A percentile compares a stretch with the other conserved stretches of the same genome.
Evolutionary conservation across 2,329 filamentous ascomycete genomes (phyloP).

Genomic region (Colletotrichum eremochloae): DNA sequence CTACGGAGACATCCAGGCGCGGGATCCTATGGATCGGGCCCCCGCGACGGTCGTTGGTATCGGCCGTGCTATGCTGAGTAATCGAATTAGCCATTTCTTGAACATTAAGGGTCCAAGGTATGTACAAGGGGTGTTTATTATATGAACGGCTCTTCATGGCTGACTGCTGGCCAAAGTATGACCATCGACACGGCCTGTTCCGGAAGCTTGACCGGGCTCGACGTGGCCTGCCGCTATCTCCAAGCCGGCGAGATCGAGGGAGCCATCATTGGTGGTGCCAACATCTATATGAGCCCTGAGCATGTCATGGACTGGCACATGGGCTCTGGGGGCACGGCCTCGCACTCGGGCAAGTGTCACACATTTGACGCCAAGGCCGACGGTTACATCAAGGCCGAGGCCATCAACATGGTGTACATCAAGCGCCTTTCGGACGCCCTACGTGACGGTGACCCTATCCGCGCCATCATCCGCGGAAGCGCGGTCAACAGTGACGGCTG

Average conservation of each 20-base stretch:
- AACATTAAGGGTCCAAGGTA: slow-evolving; percentile 44
- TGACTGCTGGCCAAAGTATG: too few relatives aligned
- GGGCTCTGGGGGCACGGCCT: neutral
- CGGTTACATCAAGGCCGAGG: slow-evolving; percentile 63
- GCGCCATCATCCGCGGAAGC: slow-evolving; percentile 50
- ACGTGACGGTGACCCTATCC: slow-evolving; percentile 55
- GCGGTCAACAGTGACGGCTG: slow-evolving; percentile 50
- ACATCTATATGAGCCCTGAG: slow-evolving; percentile 51
- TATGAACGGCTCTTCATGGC: too few relatives aligned
- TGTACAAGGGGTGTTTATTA: too few relatives aligned
- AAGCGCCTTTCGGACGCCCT: slow-evolving; percentile 60
- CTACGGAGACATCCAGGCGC: too few relatives aligned
- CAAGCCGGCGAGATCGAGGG: slow-evolving; percentile 44
- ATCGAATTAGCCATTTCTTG: slow-evolving; percentile 56
- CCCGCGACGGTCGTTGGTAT: neutral
- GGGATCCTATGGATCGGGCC: too few relatives aligned
- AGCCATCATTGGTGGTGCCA: slow-evolving; percentile 50
- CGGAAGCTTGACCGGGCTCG: neutral
- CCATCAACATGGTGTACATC: slow-evolving; percentile 55
- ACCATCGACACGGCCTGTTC: slow-evolving; percentile 72
- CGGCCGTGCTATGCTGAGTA: slow-evolving; percentile 44
- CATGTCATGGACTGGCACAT: too few relatives aligned
- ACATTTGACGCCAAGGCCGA: slow-evolving; percentile 50
- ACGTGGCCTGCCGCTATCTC: slow-evolving; percentile 53
- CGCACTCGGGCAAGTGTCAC: slow-evolving; percentile 13